Conservation (phyloP, 805 yeast species). For the Candida pseudofarinosa region DNA sequence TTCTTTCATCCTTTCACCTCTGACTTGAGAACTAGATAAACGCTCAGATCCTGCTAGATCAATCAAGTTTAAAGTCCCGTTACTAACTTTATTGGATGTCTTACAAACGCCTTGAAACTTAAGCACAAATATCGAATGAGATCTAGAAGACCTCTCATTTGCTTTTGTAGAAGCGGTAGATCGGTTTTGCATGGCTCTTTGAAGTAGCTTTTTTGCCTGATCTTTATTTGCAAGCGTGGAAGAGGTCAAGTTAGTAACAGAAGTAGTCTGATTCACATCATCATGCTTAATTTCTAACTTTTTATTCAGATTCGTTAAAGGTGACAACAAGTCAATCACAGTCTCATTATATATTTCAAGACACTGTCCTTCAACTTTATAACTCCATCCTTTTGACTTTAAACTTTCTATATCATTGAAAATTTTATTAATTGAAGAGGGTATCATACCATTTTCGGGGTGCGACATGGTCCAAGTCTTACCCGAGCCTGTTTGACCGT, state of each 20-base stretch:
- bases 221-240: slow-evolving; percentile 43
- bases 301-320: slow-evolving; percentile 9
- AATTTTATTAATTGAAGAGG: slow-evolving; percentile 67
- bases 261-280: slow-evolving; percentile 47
- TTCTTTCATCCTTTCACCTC: slow-evolving; percentile 78
- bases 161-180: slow-evolving; percentile 78
- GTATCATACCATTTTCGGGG: slow-evolving; percentile 72
- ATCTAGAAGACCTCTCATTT: slow-evolving; percentile 84
- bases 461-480: slow-evolving; percentile 88
- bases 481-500: slow-evolving; percentile 96
- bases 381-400: slow-evolving; percentile 58
- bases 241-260: slow-evolving; percentile 55
- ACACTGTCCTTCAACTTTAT: slow-evolving; percentile 64
- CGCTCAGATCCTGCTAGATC: slow-evolving; percentile 97
- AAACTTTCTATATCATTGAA: slow-evolving; percentile 52
- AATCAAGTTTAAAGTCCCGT: slow-evolving; percentile 73
- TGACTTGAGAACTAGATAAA: slow-evolving; percentile 65
- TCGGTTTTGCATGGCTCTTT: slow-evolving; percentile 56
- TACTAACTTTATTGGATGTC: slow-evolving; percentile 40
- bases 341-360: slow-evolving; percentile 87
- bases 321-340: slow-evolving; percentile 61
- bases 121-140: slow-evolving; percentile 79
- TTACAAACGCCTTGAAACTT: slow-evolving; percentile 52
- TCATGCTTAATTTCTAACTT: slow-evolving; percentile 76
- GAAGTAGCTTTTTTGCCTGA: slow-evolving; percentile 49